These are phyloP conservation scores for Drechslerella coelobrocha DNA, from an alignment of 2,329 filamentous ascomycete species.

Conservation along the genomic window DNA sequence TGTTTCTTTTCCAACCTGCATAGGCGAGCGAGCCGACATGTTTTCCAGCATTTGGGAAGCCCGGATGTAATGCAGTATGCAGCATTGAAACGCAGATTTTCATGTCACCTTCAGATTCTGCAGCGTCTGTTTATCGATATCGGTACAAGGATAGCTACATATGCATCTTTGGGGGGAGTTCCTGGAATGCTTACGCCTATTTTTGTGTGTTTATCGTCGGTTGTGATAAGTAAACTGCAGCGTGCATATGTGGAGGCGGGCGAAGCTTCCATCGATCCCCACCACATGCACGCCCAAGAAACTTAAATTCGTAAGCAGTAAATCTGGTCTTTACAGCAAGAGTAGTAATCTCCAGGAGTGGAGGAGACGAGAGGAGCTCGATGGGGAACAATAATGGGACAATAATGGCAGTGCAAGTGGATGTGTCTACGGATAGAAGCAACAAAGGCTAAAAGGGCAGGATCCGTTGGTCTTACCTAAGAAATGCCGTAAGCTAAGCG, in stretches of 20 bases:
- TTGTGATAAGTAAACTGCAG: not conserved
- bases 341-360: too few relatives aligned
- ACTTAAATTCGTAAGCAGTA: not conserved
- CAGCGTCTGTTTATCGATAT: constrained; percentile 43
- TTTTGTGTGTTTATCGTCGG: constrained; percentile 1
- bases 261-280: not conserved
- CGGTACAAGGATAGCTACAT: constrained; percentile 23
- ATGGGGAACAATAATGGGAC: not conserved
- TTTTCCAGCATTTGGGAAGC: not conserved
- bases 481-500: constrained; percentile 21
- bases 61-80: constrained; percentile 34
- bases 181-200: constrained; percentile 5
- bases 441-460: not conserved
- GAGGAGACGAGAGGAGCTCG: not conserved
- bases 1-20: not conserved
- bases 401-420: not conserved
- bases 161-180: not conserved
- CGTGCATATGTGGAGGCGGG: not conserved
- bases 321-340: not conserved
- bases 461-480: constrained; percentile 33
- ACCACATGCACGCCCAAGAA: not conserved
- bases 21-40: constrained; percentile 7
- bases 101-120: constrained; percentile 11
- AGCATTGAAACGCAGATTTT: constrained; percentile 34
- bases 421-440: not conserved